Conservation (phyloP, 116 monocot species). For the Cymodocea nodosa region DNA sequence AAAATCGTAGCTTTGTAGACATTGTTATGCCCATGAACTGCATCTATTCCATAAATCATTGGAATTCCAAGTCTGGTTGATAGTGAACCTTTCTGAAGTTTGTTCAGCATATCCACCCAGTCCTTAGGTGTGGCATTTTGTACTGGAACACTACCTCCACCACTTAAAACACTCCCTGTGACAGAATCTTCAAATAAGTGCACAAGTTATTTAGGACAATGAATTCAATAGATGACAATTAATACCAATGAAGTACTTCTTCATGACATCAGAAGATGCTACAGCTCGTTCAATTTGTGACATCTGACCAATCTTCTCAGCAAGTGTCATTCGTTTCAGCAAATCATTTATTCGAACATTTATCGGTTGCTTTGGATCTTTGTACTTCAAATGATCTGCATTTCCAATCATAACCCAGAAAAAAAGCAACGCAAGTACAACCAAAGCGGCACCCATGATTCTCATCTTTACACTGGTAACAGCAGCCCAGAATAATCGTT, state of each 20-base stretch:
- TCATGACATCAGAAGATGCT: conserved; percentile 9
- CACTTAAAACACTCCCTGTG: conserved; percentile 67
- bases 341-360: conserved; percentile 41
- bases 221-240: not conserved
- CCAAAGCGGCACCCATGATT: not conserved
- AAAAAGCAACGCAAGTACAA: not conserved
- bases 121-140: conserved; percentile 24
- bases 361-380: conserved; percentile 46
- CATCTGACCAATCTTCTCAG: conserved; percentile 72
- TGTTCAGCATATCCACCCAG: conserved; percentile 59
- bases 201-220: not conserved
- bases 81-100: conserved; percentile 53
- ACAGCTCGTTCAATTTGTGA: conserved; percentile 42
- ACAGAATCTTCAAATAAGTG: not conserved
- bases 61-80: conserved; percentile 70
- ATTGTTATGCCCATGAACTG: conserved; percentile 66
- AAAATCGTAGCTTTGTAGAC: conserved; percentile 82
- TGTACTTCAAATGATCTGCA: conserved; percentile 23
- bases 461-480: not conserved
- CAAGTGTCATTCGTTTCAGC: conserved; percentile 50
- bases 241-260: conserved; percentile 11
- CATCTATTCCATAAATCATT: conserved; percentile 82
- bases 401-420: not conserved
- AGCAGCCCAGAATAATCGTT: not conserved
- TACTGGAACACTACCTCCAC: conserved; percentile 52